These are phyloP conservation scores for Gnomoniopsis smithogilvyi DNA, from an alignment of 2,329 filamentous ascomycete genomes.

Conservation along the genomic window DNA sequence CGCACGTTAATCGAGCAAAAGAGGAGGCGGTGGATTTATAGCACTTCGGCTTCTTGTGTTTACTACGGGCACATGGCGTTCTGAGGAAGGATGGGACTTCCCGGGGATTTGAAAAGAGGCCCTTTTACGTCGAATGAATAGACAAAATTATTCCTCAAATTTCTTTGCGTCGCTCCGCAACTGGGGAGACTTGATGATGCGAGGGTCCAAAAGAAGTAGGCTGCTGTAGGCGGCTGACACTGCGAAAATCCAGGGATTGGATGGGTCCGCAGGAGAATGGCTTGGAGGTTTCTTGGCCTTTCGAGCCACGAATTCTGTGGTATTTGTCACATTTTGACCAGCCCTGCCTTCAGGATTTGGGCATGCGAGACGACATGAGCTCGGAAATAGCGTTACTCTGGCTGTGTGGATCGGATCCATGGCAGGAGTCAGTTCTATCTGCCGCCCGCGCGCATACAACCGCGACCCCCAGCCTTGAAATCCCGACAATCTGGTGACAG, in stretches of 20 bases:
- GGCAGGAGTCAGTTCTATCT: not conserved
- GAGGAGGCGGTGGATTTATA: not conserved
- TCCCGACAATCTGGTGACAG: constrained; percentile 18
- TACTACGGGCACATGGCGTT: constrained; percentile 8
- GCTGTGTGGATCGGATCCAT: not conserved
- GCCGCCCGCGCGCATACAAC: not conserved
- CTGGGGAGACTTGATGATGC: not conserved
- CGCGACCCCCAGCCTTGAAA: not conserved
- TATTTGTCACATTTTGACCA: too few species aligned
- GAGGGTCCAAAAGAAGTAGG: not conserved
- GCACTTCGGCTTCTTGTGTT: constrained; percentile 8
- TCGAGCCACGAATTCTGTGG: too few species aligned
- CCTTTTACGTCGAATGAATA: constrained; percentile 8
- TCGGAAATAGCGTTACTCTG: not conserved
- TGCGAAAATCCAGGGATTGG: too few species aligned
- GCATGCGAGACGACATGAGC: too few species aligned
- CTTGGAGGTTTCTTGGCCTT: too few species aligned
- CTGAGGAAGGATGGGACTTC: not conserved
- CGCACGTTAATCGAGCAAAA: not conserved
- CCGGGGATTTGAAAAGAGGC: not conserved
- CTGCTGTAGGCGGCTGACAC: not conserved
- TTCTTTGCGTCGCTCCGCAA: not conserved
- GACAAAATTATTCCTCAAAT: not conserved
- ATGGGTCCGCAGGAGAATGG: too few species aligned
- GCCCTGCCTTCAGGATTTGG: too few species aligned